Conservation (phyloP, 331 rosid species). For the Dryas integrifolia region DNA sequence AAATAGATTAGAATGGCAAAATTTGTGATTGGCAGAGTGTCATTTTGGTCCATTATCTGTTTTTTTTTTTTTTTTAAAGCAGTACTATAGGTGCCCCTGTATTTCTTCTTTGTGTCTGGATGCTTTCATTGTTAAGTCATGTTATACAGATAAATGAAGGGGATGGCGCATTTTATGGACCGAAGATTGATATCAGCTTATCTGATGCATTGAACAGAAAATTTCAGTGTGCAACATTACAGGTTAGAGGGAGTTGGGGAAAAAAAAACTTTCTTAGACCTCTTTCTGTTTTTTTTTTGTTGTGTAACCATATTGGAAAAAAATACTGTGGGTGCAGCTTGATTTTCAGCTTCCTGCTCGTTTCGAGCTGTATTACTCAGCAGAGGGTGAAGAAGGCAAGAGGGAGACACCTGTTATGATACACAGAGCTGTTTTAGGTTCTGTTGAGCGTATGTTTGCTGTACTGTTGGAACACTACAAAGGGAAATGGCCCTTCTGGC, state of each 20-base stretch:
- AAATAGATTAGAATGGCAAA: neutral
- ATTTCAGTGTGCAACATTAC: slow-evolving; percentile 91
- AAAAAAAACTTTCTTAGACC: neutral
- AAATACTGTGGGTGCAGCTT: slow-evolving; percentile 64
- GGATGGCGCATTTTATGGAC: slow-evolving; percentile 97
- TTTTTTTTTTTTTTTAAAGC: neutral
- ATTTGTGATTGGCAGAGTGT: neutral
- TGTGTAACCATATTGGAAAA: slow-evolving; percentile 10
- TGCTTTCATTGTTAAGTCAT: slow-evolving; percentile 29
- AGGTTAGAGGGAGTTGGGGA: slow-evolving; percentile 37
- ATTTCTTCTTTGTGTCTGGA: slow-evolving; percentile 8
- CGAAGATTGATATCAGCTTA: slow-evolving; percentile 89
- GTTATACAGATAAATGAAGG: slow-evolving; percentile 72
- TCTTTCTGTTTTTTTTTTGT: slow-evolving; percentile 5
- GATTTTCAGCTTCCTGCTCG: slow-evolving; percentile 97
- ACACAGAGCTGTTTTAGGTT: slow-evolving; percentile 93
- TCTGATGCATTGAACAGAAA: slow-evolving; percentile 86
- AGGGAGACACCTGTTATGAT: slow-evolving; percentile 97
- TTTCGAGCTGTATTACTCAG: slow-evolving; percentile 84
- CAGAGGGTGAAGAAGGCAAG: slow-evolving; percentile 97
- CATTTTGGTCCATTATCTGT: neutral
- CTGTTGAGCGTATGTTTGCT: slow-evolving; percentile 99
- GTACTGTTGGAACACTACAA: slow-evolving; percentile 89
- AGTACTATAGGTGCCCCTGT: neutral
- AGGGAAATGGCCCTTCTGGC: slow-evolving; percentile 99